Percentiles rank a stretch among this genome's conserved stretches.
phyloP scores from a whole-genome alignment of 306 rosid species.

The Gastrolobium bilobum region DNA sequence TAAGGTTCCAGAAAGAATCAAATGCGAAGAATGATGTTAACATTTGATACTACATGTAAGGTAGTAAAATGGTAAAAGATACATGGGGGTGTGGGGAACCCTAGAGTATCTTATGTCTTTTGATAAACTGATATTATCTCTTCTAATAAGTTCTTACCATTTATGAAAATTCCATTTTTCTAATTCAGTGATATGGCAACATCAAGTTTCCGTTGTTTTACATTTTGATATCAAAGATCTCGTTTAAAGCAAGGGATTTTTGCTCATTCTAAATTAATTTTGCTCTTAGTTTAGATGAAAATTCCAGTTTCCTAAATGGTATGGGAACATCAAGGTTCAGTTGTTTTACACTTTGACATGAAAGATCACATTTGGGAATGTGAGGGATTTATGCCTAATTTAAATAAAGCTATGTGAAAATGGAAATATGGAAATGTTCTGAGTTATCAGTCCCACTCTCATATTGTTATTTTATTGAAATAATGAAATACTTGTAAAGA shows the following conservation, averaged over 20 bases:
- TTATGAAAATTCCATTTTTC: no score
- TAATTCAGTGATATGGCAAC: neutral
- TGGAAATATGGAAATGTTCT: conserved; percentile 27
- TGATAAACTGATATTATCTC: no score
- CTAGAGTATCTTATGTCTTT: no score
- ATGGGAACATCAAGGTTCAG: conserved; percentile 5
- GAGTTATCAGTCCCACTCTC: conserved; percentile 16
- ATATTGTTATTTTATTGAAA: conserved; percentile 18
- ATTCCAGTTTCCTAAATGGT: conserved; percentile 10
- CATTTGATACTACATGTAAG: no score
- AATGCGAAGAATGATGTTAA: no score
- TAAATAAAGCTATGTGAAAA: neutral
- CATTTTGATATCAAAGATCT: conserved; percentile 2
- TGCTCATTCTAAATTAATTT: neutral
- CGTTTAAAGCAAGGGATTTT: neutral
- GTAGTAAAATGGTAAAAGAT: no score
- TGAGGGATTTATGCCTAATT: conserved; percentile 13
- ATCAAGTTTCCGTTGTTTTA: neutral
- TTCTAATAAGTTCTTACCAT: no score
- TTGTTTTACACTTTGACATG: neutral
- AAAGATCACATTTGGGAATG: conserved; percentile 4
- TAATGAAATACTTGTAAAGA: neutral
- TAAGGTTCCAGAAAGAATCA: no score
- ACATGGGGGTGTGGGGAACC: no score
- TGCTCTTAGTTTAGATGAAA: neutral